Base-by-base conservation (phyloP, 352 stramenopile genomes). In the Pythium aquatile region DNA sequence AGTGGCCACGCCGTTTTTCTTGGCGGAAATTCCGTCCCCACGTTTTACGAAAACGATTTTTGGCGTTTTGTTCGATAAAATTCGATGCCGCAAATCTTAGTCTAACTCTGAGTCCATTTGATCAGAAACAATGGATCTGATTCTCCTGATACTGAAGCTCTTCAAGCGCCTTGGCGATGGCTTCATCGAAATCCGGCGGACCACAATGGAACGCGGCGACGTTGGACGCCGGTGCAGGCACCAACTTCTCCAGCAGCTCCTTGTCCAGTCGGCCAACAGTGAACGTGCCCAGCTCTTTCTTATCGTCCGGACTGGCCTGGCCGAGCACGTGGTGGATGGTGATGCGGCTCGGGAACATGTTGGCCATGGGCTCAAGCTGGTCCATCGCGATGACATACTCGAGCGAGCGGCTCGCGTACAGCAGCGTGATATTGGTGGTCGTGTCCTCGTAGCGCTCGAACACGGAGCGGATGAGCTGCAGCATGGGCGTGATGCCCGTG, bases 401-500 rank as follows among this genome's bases (percentile, higher is more conserved):
- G 8, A 87, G 72, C 58, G 79, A 87, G 37, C 74, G 78, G 55
- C 90, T 96, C 52, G 79, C 91, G 62, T 93, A 79, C 48, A 96
- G 65, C 5, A 94, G 55, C 65, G 81, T 92, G 39, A 96, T 73
- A 47, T 78, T 84, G n/a, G 83, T 79, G 30, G 65, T 54, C 11
- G 58, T 58, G 54, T 91, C 81, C 30, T 75, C 70, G 6, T 20
- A 60, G 32, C 76, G 79, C 60, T 94, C 84, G 53, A 94, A 76
- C 32, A 83, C 70, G 7, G 78, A 78, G 26, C 85, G 83, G 33
- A 94, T 78, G 30, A 96, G 59, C 65, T 94, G 83, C 30, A 96
- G 82, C 85, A 96, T 93, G 0, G 87, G 87, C 9, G 85, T 78
- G 60, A 96, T 91, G 56, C 87, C 87, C 24, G 77, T 93, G 7